A percentile compares a stretch with the other conserved stretches of the same genome.
phyloP scores from a whole-genome alignment of 345 rosid species.

The Ailanthus altissimus region DNA sequence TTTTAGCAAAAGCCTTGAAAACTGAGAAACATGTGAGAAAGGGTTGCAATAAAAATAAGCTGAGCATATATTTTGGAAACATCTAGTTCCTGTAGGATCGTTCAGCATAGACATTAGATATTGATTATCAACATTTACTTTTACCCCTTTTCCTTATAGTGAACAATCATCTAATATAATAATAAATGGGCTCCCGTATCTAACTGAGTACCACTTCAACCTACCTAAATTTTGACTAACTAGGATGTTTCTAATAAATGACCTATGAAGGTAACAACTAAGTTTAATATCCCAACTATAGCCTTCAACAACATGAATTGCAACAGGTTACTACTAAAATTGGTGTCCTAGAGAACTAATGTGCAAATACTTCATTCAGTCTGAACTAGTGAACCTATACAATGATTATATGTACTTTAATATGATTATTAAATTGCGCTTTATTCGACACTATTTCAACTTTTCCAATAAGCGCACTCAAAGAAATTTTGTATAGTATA shows the following conservation, averaged over 20 bases:
- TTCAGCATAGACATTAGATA: not conserved
- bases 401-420: no score
- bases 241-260: no score
- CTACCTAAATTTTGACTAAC: not conserved
- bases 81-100: not conserved
- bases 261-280: no score
- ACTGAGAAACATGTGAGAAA: conserved; percentile 1
- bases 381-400: no score
- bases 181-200: not conserved
- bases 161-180: not conserved
- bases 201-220: not conserved
- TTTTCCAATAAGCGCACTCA: not conserved
- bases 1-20: not conserved
- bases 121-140: not conserved
- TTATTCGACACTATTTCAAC: not conserved
- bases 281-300: no score
- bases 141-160: not conserved
- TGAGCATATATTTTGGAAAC: not conserved
- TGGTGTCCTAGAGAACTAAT: no score
- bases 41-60: conserved; percentile 1
- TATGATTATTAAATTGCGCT: no score
- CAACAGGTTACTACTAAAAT: no score
- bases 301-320: no score
- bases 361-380: no score
- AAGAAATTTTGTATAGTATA: not conserved